phyloP scores from a whole-genome alignment of 2,329 filamentous ascomycete species.

The Ceratocystis albifundus region DNA sequence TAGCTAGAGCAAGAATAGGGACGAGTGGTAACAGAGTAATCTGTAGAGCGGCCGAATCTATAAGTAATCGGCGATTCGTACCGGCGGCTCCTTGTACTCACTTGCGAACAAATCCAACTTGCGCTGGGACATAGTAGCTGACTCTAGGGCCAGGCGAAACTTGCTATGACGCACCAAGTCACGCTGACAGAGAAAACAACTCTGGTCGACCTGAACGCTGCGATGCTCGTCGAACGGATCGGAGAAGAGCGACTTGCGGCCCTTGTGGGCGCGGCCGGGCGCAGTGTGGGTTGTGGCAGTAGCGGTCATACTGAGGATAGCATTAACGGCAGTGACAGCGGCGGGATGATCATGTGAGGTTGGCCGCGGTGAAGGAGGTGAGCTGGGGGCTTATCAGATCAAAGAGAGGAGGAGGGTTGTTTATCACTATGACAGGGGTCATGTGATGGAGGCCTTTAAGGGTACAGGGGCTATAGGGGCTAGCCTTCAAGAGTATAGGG shows the following conservation, averaged over 20 bases:
- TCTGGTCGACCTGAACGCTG: conserved; percentile 21
- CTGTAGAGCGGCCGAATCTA: no score
- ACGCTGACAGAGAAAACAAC: conserved; percentile 21
- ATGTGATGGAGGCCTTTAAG: neutral
- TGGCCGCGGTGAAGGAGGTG: neutral
- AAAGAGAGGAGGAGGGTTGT: neutral
- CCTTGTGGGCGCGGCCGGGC: conserved; percentile 13
- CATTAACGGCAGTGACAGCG: neutral
- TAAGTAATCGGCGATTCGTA: neutral
- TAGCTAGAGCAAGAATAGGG: no score
- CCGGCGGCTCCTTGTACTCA: neutral
- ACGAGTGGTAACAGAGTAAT: no score
- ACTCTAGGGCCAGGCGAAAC: conserved; percentile 20
- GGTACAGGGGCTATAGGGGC: neutral
- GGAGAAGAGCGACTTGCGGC: conserved; percentile 15
- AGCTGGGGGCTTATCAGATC: conserved; percentile 12
- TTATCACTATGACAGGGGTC: neutral
- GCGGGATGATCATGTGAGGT: neutral
- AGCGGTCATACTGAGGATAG: neutral
- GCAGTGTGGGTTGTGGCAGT: neutral
- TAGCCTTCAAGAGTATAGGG: no score
- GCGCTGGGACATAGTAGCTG: neutral
- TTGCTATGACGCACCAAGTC: conserved; percentile 17
- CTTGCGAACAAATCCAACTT: conserved; percentile 17
- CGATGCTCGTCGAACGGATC: conserved; percentile 21